Evolutionary conservation across 2,329 filamentous ascomycete genomes (phyloP), one percentile per base, ranked within the genome.

Genomic region (Zymoseptoria passerinii): DNA sequence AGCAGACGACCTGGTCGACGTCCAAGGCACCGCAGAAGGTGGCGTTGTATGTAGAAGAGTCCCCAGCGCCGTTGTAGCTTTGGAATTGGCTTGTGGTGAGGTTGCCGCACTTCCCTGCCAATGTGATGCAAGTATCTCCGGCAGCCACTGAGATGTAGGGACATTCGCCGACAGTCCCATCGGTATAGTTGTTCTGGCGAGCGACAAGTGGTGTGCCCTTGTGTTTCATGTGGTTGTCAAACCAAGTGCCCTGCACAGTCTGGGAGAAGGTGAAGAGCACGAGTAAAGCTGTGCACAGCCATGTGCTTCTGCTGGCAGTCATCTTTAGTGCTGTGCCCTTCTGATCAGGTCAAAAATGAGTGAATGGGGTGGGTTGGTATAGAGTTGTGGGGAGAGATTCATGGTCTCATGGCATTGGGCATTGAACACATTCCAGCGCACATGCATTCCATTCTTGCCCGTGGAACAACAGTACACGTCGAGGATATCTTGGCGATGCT

Each of bases 1-100:
- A 63, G 55, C 61, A 63, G n/a, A 61, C 61, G 19, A 56, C 54
- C 52, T 63, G 57, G 10, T 44, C 16, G 35, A 44, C 35, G 35
- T 44, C 35, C 35, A 44, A 7, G 6, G 10, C 35, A 13, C 10
- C 35, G 13, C 35, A 44, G 13, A 44, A 44, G 4, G 35, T 44
- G 10, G 35, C 35, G 35, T 44, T 44, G 16, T 44, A 44, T 6
- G 13, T 16, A 13, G 35, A 5, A 44, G 35, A 44, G 4, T 44
- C n/a, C 1, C 35, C 35, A 4, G 35, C 35, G 13, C 35, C 35
- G 35, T 44, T 44, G 35, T 44, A 44, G 35, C 35, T 44, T 13
- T 44, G 35, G 13, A 44, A 44, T 5, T 44, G 13, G 10, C 35
- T 44, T 1, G n/a, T 44, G 35, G 35, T 44, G 35, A 44, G 35